A percentile compares a stretch with the other conserved stretches of the same genome.
phyloP scores from a whole-genome alignment of 2,329 filamentous ascomycete species.

The Zymoseptoria ardabiliae region DNA sequence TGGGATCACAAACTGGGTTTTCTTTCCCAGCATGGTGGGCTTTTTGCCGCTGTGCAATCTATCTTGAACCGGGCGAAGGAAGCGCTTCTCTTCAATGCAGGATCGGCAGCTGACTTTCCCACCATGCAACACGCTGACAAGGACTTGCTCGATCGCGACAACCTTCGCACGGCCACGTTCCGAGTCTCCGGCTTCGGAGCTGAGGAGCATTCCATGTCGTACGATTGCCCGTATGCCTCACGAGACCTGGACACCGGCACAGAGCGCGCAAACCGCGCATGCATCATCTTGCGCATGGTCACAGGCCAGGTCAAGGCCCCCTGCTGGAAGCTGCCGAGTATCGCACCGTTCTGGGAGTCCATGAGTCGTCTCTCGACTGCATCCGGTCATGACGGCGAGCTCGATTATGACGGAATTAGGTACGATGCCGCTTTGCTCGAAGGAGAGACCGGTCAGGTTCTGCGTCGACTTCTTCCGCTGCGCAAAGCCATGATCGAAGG shows the following conservation, averaged over 20 bases:
- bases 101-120: neutral
- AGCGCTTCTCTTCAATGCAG: constrained; percentile 2
- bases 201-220: constrained; percentile 18
- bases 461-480: neutral
- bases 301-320: neutral
- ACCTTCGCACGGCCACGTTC: constrained; percentile 2
- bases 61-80: constrained; percentile 5
- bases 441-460: neutral
- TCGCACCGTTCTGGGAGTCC: constrained; percentile 1
- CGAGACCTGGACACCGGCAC: constrained; percentile 8
- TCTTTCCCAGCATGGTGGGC: constrained; percentile 7
- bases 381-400: neutral
- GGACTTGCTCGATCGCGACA: constrained; percentile 6
- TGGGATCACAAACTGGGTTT: constrained; percentile 37
- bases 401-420: neutral
- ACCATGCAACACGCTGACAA: neutral
- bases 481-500: neutral
- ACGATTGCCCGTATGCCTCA: constrained; percentile 22
- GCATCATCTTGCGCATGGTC: neutral
- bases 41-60: constrained; percentile 3
- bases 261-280: constrained; percentile 2
- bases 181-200: constrained; percentile 28
- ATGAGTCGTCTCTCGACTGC: neutral
- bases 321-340: constrained; percentile 3
- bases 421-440: neutral